These are phyloP conservation scores for Actinomortierella ambigua DNA, from an alignment of 371 early-diverging fungal genomes.

Conservation along the genomic window DNA sequence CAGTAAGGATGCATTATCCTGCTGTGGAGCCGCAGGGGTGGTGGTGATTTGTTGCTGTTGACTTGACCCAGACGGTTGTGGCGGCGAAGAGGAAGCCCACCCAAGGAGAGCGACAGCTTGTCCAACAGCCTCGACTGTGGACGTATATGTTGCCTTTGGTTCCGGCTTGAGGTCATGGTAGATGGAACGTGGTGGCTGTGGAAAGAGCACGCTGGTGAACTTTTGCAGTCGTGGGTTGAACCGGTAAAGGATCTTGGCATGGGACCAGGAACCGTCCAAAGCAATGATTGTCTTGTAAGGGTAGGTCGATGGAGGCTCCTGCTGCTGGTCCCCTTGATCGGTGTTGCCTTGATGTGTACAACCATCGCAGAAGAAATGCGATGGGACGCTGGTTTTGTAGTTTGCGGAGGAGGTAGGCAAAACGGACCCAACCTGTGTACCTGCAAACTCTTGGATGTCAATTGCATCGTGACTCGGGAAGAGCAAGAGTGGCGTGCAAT, in stretches of 20 bases:
- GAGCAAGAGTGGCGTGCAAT: constrained; percentile 31
- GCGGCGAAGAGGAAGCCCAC: constrained; percentile 13
- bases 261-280: constrained; percentile 45
- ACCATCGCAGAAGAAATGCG: constrained; percentile 24
- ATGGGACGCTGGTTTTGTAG: background rate
- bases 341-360: constrained; percentile 11
- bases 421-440: background rate
- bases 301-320: constrained; percentile 2
- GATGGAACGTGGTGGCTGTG: constrained; percentile 40
- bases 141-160: constrained; percentile 36
- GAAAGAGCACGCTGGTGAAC: constrained; percentile 25
- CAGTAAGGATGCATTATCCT: constrained; percentile 14
- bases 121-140: constrained; percentile 46
- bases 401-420: background rate
- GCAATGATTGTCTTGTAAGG: constrained; percentile 44
- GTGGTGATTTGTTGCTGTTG: no score
- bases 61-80: background rate
- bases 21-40: no score
- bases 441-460: constrained; percentile 22
- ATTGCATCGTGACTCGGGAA: constrained; percentile 39
- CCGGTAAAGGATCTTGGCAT: constrained; percentile 46
- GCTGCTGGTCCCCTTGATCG: background rate
- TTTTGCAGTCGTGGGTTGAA: constrained; percentile 46
- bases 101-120: constrained; percentile 41
- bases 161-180: constrained; percentile 45